Percentiles rank a stretch among this genome's conserved stretches.
Conservation (phyloP, 2,329 filamentous ascomycete species). For the Aspergillus fischeri region DNA sequence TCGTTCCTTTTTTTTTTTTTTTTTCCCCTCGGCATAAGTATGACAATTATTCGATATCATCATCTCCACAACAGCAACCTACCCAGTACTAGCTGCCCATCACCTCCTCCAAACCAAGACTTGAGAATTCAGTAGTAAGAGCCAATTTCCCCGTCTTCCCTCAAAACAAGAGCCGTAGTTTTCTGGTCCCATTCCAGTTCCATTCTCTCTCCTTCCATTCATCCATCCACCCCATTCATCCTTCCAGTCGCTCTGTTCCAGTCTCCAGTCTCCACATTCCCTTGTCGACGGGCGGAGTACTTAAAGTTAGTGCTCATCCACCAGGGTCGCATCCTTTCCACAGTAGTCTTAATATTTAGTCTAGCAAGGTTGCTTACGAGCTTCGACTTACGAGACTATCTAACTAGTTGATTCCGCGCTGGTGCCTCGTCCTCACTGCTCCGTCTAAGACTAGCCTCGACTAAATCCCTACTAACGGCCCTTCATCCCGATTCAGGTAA, state of each 20-base stretch:
- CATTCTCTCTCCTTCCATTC: background rate
- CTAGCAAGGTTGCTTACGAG: background rate
- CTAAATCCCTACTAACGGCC: conserved; percentile 15
- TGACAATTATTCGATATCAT: background rate
- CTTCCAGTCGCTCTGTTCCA: background rate
- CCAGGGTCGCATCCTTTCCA: background rate
- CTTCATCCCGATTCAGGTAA: conserved; percentile 19
- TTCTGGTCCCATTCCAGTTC: background rate
- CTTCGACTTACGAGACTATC: background rate
- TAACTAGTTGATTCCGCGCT: background rate
- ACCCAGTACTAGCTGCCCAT: too few relatives aligned
- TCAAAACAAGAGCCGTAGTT: background rate
- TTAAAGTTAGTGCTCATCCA: background rate
- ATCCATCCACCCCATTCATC: background rate
- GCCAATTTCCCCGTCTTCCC: background rate
- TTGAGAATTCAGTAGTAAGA: background rate
- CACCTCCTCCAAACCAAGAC: background rate
- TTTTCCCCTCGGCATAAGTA: background rate
- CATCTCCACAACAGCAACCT: background rate
- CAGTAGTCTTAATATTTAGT: background rate
- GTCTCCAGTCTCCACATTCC: background rate
- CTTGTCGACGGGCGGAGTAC: background rate
- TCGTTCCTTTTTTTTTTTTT: background rate
- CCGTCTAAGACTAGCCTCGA: conserved; percentile 6
- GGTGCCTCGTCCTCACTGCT: background rate